Base-by-base conservation (phyloP, 805 yeast species). In the Lachancea lanzarotensis region DNA sequence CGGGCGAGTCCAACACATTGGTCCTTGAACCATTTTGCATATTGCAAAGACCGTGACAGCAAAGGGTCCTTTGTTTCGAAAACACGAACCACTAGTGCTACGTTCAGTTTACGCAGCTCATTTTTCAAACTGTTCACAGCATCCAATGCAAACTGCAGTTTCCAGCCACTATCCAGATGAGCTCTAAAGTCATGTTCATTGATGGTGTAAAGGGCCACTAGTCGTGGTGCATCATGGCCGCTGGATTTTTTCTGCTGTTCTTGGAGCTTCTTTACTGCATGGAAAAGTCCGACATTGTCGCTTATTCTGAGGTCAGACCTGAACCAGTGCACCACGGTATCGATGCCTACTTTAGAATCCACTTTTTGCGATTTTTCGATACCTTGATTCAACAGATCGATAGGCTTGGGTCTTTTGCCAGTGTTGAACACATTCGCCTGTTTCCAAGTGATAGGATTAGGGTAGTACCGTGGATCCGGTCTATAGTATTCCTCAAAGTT, bases 141-240 rank as follows among this genome's bases (percentile, higher is more conserved):
- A 26, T 65, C 60, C 42, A 61, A 46, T 42, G 68, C 63, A 47
- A 73, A 69, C 38, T 66, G 60, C 31, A 69, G 55, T 47, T 75
- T 73, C 56, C 69, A 68, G 0, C 70, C 62, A 29, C 78, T 67
- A 17, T 70, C 68, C 22, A 63, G 50, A 51, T 76, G 81, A 4
- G 69, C 66, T 26, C 59, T 60, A 51, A 70, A 65, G 34, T 67
- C 73, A 29, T 67, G 66, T 11, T 68, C 60, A 29, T 73, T 70
- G 40, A 68, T 55, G 17, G 73, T 62, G 53, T 68, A 75, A 11
- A 75, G 47, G 0, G 73, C 66, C 11, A 73, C 53, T 43, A 75
- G 58, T 2, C 71, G 69, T 3, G 64, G 69, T 3, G 64, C 57
- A 3, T 45, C 30, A 11, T 34, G 35, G 17, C 40, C 34, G 7